Conservation (phyloP, 2,329 filamentous ascomycete genomes). For the Fusarium fujikuroi region DNA sequence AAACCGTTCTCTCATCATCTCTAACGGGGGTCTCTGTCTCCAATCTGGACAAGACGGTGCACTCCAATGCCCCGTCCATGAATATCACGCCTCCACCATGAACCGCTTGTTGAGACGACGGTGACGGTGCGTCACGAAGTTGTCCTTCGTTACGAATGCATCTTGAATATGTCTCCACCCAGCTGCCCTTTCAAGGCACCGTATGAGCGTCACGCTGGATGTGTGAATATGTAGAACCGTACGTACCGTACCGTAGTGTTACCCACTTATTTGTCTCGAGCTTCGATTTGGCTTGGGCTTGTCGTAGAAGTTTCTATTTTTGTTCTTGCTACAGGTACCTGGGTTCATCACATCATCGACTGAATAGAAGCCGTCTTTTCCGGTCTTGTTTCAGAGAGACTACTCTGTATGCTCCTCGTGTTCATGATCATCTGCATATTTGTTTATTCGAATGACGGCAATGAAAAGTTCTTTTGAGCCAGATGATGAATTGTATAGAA, state of each 20-base stretch:
- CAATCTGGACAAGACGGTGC: background rate
- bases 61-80: slow-evolving; percentile 1
- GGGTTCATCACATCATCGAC: background rate
- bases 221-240: background rate
- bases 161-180: slow-evolving; percentile 27
- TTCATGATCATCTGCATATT: background rate
- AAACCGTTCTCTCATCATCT: slow-evolving; percentile 19
- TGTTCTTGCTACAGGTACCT: slow-evolving; percentile 7
- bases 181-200: slow-evolving; percentile 29
- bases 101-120: slow-evolving; percentile 23
- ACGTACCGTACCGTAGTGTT: slow-evolving; percentile 5
- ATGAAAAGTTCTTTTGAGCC: background rate
- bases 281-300: slow-evolving; percentile 21
- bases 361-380: slow-evolving; percentile 24
- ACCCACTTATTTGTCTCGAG: slow-evolving; percentile 30
- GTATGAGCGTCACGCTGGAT: slow-evolving; percentile 19
- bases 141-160: slow-evolving; percentile 14
- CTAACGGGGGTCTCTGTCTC: background rate
- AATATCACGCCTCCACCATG: background rate
- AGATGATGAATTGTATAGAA: background rate
- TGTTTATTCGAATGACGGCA: slow-evolving; percentile 6
- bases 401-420: slow-evolving; percentile 1
- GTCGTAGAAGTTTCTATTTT: slow-evolving; percentile 41
- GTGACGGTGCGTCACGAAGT: slow-evolving; percentile 23
- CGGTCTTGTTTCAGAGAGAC: slow-evolving; percentile 16